Conservation (phyloP, 73 alveolate genomes). For the Paraurostyla sp. region DNA sequence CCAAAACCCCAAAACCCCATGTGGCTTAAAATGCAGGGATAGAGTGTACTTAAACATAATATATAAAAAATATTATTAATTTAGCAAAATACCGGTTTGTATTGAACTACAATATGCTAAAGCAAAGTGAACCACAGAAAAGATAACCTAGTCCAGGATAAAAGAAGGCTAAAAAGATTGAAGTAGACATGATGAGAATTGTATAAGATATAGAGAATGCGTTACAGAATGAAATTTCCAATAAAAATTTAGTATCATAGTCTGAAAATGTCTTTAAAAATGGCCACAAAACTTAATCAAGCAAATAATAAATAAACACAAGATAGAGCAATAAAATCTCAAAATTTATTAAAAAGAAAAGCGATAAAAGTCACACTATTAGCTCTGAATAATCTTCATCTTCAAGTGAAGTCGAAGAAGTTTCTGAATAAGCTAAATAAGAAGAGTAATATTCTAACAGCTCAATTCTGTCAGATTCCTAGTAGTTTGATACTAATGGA, state of each 20-base stretch:
- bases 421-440: background rate
- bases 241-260: background rate
- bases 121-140: too few species aligned
- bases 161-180: constrained; percentile 7
- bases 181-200: constrained; percentile 9
- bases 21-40: too few species aligned
- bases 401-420: background rate
- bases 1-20: too few species aligned
- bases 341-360: background rate
- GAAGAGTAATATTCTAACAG: background rate
- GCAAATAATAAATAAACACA: background rate
- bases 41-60: too few species aligned
- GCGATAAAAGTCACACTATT: background rate
- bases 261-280: background rate
- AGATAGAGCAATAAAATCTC: constrained; percentile 20
- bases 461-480: background rate
- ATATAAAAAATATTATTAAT: too few species aligned
- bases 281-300: background rate
- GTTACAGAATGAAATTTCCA: background rate
- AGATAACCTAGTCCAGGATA: background rate
- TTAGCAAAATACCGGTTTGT: too few species aligned
- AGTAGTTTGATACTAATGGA: background rate
- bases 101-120: too few species aligned
- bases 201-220: background rate
- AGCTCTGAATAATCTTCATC: constrained; percentile 14